Conservation (phyloP, 2,329 filamentous ascomycete genomes). For the Aspergillus spinulosporus region DNA sequence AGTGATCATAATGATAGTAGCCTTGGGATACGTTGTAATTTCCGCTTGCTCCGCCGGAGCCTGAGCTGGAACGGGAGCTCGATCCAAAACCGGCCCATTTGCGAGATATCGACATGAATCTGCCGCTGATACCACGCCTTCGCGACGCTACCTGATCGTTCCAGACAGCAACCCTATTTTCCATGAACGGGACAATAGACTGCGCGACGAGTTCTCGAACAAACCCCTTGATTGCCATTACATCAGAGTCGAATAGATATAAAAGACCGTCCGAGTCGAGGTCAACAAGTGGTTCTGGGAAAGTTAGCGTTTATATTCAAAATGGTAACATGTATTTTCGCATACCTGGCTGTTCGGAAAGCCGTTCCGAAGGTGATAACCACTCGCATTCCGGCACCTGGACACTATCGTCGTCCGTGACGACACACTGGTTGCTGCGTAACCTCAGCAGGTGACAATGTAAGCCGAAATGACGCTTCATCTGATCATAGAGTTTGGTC, state of each 20-base stretch:
- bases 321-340: too few species aligned
- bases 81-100: slow-evolving; percentile 82
- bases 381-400: slow-evolving; percentile 80
- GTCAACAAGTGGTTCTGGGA: slow-evolving; percentile 48
- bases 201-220: slow-evolving; percentile 94
- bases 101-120: slow-evolving; percentile 92
- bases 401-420: slow-evolving; percentile 88
- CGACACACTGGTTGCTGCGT: slow-evolving; percentile 78
- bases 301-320: slow-evolving; percentile 10
- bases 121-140: slow-evolving; percentile 80
- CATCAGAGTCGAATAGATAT: slow-evolving; percentile 90
- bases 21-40: slow-evolving; percentile 79
- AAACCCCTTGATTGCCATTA: slow-evolving; percentile 81
- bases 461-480: slow-evolving; percentile 97
- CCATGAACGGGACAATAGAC: slow-evolving; percentile 94
- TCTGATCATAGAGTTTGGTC: slow-evolving; percentile 89
- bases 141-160: slow-evolving; percentile 96
- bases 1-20: slow-evolving; percentile 78
- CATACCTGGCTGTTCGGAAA: slow-evolving; percentile 53
- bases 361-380: slow-evolving; percentile 83
- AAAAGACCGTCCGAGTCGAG: slow-evolving; percentile 67
- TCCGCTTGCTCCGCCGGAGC: slow-evolving; percentile 43
- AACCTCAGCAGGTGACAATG: slow-evolving; percentile 91
- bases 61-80: slow-evolving; percentile 59
- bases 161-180: slow-evolving; percentile 85